Percentiles rank a stretch among this genome's conserved stretches.
Evolutionary conservation across 1,284 basidiomycete genomes (phyloP).

Genomic region (Ceratobasidium sp.): DNA sequence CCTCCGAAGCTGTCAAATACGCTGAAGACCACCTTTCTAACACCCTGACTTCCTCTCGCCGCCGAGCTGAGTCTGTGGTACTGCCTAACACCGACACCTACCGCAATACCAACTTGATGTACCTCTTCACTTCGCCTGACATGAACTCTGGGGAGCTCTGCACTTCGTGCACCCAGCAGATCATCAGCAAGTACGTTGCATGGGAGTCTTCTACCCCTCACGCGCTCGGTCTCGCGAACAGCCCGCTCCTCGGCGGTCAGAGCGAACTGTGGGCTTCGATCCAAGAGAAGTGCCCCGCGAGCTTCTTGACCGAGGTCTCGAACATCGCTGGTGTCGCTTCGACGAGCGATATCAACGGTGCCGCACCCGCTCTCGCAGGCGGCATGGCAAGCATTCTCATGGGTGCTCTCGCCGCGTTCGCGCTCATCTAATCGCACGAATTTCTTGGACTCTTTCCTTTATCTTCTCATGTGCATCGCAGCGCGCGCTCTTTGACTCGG

Average conservation of each 20-base stretch:
- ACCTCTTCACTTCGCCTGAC: conserved; percentile 78
- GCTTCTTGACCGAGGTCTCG: conserved; percentile 56
- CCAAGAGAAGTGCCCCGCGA: conserved; percentile 60
- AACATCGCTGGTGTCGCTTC: conserved; percentile 17
- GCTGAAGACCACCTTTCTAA: conserved; percentile 49
- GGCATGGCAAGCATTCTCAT: conserved; percentile 16
- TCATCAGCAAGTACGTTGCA: conserved; percentile 80
- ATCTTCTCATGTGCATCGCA: not conserved
- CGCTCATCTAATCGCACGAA: conserved; percentile 11
- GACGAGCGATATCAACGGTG: conserved; percentile 20
- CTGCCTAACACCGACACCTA: conserved; percentile 79
- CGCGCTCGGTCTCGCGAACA: conserved; percentile 75
- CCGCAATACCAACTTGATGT: conserved; percentile 74
- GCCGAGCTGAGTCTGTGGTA: conserved; percentile 49
- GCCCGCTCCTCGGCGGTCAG: conserved; percentile 77
- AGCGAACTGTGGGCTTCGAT: conserved; percentile 73
- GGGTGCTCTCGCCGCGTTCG: conserved; percentile 40
- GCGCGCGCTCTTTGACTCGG: conserved; percentile 4
- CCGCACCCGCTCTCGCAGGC: not conserved
- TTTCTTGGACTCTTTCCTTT: conserved; percentile 22
- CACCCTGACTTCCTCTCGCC: conserved; percentile 47
- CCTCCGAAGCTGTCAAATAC: conserved; percentile 47
- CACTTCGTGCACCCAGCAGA: conserved; percentile 81
- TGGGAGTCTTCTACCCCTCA: conserved; percentile 81
- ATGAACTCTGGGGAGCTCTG: conserved; percentile 72